A percentile compares a stretch with the other conserved stretches of the same genome.
Evolutionary conservation across 1,284 basidiomycete species (phyloP).

Genomic region (Lentinus polychrous): DNA sequence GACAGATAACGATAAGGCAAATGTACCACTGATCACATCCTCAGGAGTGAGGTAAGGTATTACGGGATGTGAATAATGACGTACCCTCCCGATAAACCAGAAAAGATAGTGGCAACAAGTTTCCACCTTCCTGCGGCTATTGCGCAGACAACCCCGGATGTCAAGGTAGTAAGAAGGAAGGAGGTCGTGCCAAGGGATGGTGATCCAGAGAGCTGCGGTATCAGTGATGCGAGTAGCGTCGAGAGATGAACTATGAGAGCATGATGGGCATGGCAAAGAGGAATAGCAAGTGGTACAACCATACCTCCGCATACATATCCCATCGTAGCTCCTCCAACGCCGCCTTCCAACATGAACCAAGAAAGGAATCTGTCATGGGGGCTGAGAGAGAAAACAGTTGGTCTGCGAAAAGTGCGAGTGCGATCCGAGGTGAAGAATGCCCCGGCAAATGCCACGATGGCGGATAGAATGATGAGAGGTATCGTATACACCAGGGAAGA

Average conservation of each 20-base stretch:
- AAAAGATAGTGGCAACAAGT: conserved; percentile 36
- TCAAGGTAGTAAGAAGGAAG: conserved; percentile 54
- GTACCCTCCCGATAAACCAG: conserved; percentile 47
- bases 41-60: conserved; percentile 9
- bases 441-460: conserved; percentile 51
- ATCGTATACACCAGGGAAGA: conserved; percentile 44
- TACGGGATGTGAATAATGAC: conserved; percentile 15
- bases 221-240: conserved; percentile 53
- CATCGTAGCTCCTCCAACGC: conserved; percentile 50
- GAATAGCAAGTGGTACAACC: conserved; percentile 16
- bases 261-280: neutral
- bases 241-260: conserved; percentile 44
- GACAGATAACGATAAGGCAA: conserved; percentile 45
- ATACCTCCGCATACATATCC: conserved; percentile 58
- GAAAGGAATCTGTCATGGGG: neutral
- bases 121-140: conserved; percentile 45
- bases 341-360: conserved; percentile 44
- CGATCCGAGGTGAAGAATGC: conserved; percentile 64
- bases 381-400: neutral
- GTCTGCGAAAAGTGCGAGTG: conserved; percentile 49
- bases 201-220: conserved; percentile 43
- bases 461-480: conserved; percentile 44
- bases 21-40: conserved; percentile 31
- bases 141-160: conserved; percentile 40
- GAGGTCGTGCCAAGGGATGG: conserved; percentile 36